Percentiles rank a stretch among this genome's conserved stretches.
Conservation (phyloP, 2,329 filamentous ascomycete species). For the Lachnellula suecica region DNA sequence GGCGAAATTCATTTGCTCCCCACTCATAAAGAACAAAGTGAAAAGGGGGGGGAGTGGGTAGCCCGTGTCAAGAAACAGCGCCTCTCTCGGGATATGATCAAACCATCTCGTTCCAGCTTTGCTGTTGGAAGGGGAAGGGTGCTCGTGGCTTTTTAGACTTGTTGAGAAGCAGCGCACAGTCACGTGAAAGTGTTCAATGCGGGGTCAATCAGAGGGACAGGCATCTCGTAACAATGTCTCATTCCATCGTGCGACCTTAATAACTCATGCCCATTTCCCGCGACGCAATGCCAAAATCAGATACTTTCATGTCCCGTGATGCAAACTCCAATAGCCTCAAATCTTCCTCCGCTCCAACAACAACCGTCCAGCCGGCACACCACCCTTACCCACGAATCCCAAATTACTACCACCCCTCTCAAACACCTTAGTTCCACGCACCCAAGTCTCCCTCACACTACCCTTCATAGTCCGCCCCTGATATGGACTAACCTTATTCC, state of each 20-base stretch:
- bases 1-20: neutral
- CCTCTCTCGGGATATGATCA: too few relatives aligned
- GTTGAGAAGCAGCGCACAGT: too few relatives aligned
- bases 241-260: too few relatives aligned
- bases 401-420: conserved; percentile 23
- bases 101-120: too few relatives aligned
- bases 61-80: too few relatives aligned
- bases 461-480: conserved; percentile 66
- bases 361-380: conserved; percentile 44
- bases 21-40: neutral
- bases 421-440: conserved; percentile 32
- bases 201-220: too few relatives aligned
- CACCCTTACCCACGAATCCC: conserved; percentile 48
- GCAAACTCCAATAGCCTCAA: neutral
- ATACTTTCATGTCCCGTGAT: neutral
- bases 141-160: too few relatives aligned
- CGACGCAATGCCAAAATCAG: neutral
- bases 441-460: conserved; percentile 34
- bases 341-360: conserved; percentile 44
- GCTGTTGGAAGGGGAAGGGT: too few relatives aligned
- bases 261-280: neutral
- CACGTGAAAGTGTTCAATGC: too few relatives aligned
- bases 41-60: neutral
- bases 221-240: too few relatives aligned
- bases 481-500: conserved; percentile 35